phyloP scores from a whole-genome alignment of 2,329 filamentous ascomycete species.

The Talaromyces sp. region DNA sequence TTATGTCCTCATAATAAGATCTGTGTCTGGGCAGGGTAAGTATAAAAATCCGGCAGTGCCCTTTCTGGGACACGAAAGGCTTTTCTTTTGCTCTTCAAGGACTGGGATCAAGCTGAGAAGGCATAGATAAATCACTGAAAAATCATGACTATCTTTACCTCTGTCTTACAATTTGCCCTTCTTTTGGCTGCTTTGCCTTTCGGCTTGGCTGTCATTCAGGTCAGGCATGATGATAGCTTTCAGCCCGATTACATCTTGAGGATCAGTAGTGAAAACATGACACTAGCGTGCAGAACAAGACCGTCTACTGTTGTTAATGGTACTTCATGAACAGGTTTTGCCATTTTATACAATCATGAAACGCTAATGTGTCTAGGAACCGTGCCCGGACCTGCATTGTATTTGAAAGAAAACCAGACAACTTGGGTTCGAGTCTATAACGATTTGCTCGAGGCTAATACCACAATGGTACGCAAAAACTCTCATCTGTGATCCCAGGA shows the following conservation, averaged over 20 bases:
- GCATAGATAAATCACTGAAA: no score
- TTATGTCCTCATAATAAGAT: no score
- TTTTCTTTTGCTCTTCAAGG: no score
- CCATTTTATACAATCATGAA: no score
- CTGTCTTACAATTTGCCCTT: background rate
- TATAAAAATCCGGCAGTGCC: no score
- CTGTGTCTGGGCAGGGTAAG: no score
- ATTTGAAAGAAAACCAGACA: conserved; percentile 14
- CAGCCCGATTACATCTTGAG: conserved; percentile 13
- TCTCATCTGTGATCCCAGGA: background rate
- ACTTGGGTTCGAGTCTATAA: conserved; percentile 61
- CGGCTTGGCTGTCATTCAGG: background rate
- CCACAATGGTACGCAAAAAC: conserved; percentile 49
- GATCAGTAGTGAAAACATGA: background rate
- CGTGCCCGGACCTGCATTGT: conserved; percentile 8
- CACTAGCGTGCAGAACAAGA: conserved; percentile 14
- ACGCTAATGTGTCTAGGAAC: background rate
- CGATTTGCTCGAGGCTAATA: conserved; percentile 51
- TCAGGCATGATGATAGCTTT: conserved; percentile 10
- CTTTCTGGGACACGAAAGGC: no score
- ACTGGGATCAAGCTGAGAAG: no score
- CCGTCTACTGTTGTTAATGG: conserved; percentile 11
- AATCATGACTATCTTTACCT: conserved; percentile 1
- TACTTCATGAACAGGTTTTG: background rate
- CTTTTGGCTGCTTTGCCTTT: conserved; percentile 6